A percentile compares a stretch with the other conserved stretches of the same genome.
phyloP scores from a whole-genome alignment of 306 rosid genomes.

The Morella rubra region DNA sequence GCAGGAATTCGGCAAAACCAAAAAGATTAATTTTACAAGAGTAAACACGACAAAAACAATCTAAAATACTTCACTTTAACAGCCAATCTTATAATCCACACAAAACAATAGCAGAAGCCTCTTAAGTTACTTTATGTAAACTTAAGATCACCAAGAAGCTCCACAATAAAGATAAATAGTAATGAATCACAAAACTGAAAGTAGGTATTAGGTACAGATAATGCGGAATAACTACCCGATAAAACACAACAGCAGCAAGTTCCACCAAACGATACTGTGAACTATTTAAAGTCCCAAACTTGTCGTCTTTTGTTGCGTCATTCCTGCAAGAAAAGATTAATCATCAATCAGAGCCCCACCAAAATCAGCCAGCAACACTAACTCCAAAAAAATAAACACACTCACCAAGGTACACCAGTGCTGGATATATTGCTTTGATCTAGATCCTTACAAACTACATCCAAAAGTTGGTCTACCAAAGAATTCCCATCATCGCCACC shows the following conservation, averaged over 20 bases:
- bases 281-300: conserved; percentile 69
- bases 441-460: conserved; percentile 83
- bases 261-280: conserved; percentile 75
- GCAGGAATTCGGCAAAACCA: conserved; percentile 4
- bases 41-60: neutral
- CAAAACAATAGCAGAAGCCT: neutral
- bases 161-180: neutral
- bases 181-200: conserved; percentile 5
- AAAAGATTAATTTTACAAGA: conserved; percentile 16
- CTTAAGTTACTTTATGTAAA: conserved; percentile 1
- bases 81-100: neutral
- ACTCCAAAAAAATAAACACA: conserved; percentile 22
- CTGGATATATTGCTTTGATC: conserved; percentile 66
- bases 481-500: conserved; percentile 57
- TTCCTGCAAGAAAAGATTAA: conserved; percentile 47
- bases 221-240: conserved; percentile 52
- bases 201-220: conserved; percentile 9
- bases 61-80: neutral
- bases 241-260: conserved; percentile 80
- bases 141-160: neutral
- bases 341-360: conserved; percentile 15
- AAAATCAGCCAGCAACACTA: conserved; percentile 25
- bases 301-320: conserved; percentile 77
- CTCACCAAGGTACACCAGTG: conserved; percentile 59
- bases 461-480: conserved; percentile 78